Conservation (phyloP, 148 eudicot genomes). For the Vaccinium darrowii region DNA sequence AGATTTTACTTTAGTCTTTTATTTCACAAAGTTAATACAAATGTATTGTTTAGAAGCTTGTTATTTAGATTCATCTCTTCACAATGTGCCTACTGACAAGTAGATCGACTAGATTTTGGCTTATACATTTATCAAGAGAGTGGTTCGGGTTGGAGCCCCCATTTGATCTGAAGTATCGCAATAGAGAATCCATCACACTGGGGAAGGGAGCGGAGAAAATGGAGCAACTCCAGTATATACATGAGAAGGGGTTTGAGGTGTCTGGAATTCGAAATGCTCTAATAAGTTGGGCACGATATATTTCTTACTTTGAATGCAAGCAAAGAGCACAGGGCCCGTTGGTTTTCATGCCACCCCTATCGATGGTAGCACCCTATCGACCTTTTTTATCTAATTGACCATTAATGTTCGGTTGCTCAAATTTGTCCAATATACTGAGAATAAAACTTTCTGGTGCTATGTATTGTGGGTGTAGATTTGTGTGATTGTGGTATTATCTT, state of each 20-base stretch:
- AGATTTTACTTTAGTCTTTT: not conserved
- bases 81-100: not conserved
- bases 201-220: not conserved
- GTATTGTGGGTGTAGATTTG: not conserved
- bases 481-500: not conserved
- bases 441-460: not conserved
- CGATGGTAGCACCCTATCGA: no score
- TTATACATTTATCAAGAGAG: not conserved
- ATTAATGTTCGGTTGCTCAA: not conserved
- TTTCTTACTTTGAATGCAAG: no score
- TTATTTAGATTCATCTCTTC: not conserved
- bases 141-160: not conserved
- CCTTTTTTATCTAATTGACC: not conserved
- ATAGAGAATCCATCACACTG: not conserved
- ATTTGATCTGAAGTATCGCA: not conserved
- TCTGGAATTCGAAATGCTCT: not conserved
- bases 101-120: not conserved
- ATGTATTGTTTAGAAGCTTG: not conserved
- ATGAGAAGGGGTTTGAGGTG: constrained; percentile 2
- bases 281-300: not conserved
- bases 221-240: not conserved
- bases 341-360: no score
- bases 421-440: not conserved
- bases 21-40: not conserved
- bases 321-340: no score